Evolutionary conservation across 306 rosid species (phyloP).

Genomic region (Prunus mira): DNA sequence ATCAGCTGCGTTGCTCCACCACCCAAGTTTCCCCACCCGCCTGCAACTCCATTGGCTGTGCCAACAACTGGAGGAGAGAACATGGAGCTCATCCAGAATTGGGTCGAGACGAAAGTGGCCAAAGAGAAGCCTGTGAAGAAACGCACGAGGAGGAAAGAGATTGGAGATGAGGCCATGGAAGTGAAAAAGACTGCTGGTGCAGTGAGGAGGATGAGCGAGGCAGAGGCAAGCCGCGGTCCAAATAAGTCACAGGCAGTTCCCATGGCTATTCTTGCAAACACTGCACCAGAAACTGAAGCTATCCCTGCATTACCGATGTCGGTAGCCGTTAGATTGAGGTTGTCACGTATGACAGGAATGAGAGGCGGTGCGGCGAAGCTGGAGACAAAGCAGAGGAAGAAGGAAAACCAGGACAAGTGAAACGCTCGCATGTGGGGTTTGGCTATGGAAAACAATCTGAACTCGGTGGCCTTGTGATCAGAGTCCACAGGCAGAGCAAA

Average conservation of each 20-base stretch:
- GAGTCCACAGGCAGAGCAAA: conserved; percentile 73
- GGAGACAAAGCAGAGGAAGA: conserved; percentile 77
- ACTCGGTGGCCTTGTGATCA: conserved; percentile 73
- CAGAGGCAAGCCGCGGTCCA: conserved; percentile 80
- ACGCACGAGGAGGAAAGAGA: conserved; percentile 57
- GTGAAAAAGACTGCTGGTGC: conserved; percentile 69
- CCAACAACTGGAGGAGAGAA: conserved; percentile 72
- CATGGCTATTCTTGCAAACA: conserved; percentile 75
- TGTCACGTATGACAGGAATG: conserved; percentile 72
- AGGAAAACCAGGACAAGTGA: conserved; percentile 81
- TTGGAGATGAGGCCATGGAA: conserved; percentile 45
- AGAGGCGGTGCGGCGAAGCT: conserved; percentile 81
- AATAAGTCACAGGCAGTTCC: conserved; percentile 82
- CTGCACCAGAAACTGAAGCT: conserved; percentile 84
- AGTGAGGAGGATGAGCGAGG: conserved; percentile 60
- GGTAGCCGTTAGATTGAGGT: conserved; percentile 77
- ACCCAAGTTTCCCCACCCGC: conserved; percentile 89
- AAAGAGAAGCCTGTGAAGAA: conserved; percentile 90
- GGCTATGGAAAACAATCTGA: conserved; percentile 56
- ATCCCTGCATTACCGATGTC: conserved; percentile 96
- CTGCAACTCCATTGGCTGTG: conserved; percentile 66
- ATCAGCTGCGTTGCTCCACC: conserved; percentile 91
- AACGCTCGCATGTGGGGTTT: conserved; percentile 91
- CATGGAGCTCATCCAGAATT: conserved; percentile 98
- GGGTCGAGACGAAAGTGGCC: conserved; percentile 83